These are phyloP conservation scores for Diversispora eburnea DNA, from an alignment of 192 early-diverging fungal species.

Conservation along the genomic window DNA sequence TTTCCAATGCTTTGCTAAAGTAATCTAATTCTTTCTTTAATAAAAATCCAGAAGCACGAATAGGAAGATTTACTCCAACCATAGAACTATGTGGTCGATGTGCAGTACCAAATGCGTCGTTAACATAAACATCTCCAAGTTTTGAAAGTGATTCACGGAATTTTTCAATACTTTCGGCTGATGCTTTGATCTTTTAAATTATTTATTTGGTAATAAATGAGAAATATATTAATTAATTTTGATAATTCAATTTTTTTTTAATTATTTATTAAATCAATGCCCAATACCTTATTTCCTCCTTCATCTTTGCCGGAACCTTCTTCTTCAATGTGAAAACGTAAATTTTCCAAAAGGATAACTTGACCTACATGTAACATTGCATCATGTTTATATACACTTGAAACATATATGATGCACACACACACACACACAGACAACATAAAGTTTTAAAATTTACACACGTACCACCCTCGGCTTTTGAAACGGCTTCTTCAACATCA, in stretches of 20 bases:
- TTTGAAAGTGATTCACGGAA: conserved; percentile 92
- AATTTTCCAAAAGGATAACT: conserved; percentile 94
- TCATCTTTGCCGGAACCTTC: conserved; percentile 92
- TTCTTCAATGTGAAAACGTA: conserved; percentile 98
- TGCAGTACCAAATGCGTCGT: conserved; percentile 99
- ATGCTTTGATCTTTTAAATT: conserved; percentile 69
- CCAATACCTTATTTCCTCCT: conserved; percentile 70
- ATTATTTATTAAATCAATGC: background rate
- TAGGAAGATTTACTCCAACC: conserved; percentile 90
- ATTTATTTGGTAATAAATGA: background rate
- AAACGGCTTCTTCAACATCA: conserved; percentile 76
- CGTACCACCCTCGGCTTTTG: conserved; percentile 57
- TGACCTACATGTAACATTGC: conserved; percentile 27
- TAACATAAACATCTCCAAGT: conserved; percentile 94
- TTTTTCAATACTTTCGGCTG: conserved; percentile 66
- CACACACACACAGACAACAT: background rate
- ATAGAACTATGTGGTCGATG: conserved; percentile 98
- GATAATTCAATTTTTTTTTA: background rate
- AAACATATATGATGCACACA: background rate
- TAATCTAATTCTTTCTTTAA: conserved; percentile 99
- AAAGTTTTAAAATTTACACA: background rate
- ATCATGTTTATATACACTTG: background rate
- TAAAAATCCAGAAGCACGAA: conserved; percentile 90
- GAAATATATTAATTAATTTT: background rate
- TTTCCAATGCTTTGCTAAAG: conserved; percentile 95